Conservation (phyloP, 2,329 filamentous ascomycete genomes). For the Pseudogymnoascus sp. region DNA sequence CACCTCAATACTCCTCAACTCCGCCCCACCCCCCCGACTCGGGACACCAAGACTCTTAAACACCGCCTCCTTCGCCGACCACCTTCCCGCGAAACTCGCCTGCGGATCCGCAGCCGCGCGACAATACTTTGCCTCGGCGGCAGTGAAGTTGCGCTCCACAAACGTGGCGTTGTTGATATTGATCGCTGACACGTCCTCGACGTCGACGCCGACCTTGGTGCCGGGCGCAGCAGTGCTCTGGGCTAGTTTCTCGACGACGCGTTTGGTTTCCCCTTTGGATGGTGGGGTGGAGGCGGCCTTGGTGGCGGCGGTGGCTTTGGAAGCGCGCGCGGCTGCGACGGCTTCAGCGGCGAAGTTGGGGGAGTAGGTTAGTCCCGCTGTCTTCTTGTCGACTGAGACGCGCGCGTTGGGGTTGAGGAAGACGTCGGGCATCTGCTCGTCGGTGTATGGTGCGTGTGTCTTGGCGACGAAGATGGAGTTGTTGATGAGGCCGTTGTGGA, state of each 20-base stretch:
- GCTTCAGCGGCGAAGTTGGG: conserved; percentile 45
- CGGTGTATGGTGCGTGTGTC: conserved; percentile 78
- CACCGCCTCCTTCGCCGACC: conserved; percentile 96
- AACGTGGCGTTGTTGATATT: conserved; percentile 94
- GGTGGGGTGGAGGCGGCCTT: conserved; percentile 47
- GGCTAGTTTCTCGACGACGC: conserved; percentile 70
- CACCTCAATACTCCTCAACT: conserved; percentile 93
- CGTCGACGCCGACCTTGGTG: conserved; percentile 86
- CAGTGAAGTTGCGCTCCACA: conserved; percentile 87
- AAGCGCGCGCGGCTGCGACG: conserved; percentile 41
- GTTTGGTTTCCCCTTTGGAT: conserved; percentile 45
- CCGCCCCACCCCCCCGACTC: conserved; percentile 79
- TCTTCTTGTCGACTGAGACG: conserved; percentile 79
- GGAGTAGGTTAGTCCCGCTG: conserved; percentile 66
- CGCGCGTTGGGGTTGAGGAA: conserved; percentile 92
- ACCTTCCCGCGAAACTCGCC: conserved; percentile 87
- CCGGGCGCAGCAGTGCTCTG: conserved; percentile 50
- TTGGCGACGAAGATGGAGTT: conserved; percentile 97
- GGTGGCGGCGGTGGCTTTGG: conserved; percentile 45
- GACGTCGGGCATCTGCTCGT: conserved; percentile 75
- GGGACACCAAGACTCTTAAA: conserved; percentile 92
- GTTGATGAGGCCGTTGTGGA: conserved; percentile 97
- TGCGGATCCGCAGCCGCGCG: conserved; percentile 67
- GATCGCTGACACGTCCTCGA: conserved; percentile 78
- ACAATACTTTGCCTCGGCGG: conserved; percentile 78